A percentile compares a stretch with the other conserved stretches of the same genome.
Conservation (phyloP, 805 yeast species). For the Candida khao-thaluensis region DNA sequence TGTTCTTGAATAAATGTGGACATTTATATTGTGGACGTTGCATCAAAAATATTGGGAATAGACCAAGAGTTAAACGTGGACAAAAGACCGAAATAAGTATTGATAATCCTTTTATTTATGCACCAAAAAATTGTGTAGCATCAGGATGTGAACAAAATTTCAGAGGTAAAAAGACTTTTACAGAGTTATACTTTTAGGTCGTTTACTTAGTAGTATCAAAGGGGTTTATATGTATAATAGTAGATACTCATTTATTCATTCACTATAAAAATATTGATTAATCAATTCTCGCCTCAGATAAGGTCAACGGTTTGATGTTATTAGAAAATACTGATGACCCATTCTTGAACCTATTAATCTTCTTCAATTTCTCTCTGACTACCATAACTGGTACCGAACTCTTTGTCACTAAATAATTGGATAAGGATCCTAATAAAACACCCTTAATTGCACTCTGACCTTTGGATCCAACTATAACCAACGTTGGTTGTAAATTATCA, state of each 20-base stretch:
- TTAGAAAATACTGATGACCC: slow-evolving; percentile 53
- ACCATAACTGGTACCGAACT: slow-evolving; percentile 80
- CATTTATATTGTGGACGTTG: slow-evolving; percentile 88
- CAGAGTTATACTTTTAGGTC: slow-evolving; percentile 47
- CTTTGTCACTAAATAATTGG: slow-evolving; percentile 70
- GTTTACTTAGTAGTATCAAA: no score
- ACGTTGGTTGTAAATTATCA: slow-evolving; percentile 68
- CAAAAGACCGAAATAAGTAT: slow-evolving; percentile 17
- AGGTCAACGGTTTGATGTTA: slow-evolving; percentile 51
- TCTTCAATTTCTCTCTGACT: slow-evolving; percentile 68
- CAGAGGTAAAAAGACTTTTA: slow-evolving; percentile 47
- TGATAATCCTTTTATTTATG: slow-evolving; percentile 39
- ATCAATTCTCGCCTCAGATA: slow-evolving; percentile 48
- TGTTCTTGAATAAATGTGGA: slow-evolving; percentile 69
- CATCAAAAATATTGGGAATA: slow-evolving; percentile 59
- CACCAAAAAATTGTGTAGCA: slow-evolving; percentile 62
- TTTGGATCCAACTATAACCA: slow-evolving; percentile 74
- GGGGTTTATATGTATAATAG: no score
- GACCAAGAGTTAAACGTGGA: slow-evolving; percentile 25
- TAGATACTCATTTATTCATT: slow-evolving; percentile 2
- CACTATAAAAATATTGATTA: slow-evolving; percentile 13
- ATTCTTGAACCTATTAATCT: slow-evolving; percentile 55
- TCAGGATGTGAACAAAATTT: slow-evolving; percentile 45
- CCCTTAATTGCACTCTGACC: slow-evolving; percentile 74
- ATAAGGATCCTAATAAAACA: slow-evolving; percentile 68